Evolutionary conservation across 2,329 filamentous ascomycete genomes (phyloP), one percentile per base, ranked within the genome.

Genomic region (Aspergillus fijiensis): DNA sequence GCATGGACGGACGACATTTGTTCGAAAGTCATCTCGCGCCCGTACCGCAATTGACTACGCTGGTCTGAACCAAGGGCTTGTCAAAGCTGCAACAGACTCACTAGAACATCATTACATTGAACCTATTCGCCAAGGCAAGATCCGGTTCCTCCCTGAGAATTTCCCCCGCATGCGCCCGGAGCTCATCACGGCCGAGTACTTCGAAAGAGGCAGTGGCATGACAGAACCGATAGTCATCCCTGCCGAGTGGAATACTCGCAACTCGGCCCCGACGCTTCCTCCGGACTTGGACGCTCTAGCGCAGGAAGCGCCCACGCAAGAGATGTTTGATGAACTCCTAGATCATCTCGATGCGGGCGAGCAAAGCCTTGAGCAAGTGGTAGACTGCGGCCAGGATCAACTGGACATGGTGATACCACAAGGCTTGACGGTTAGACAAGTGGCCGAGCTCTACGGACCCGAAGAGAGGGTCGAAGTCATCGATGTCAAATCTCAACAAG

Each of bases 391-490:
- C 19, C 86, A 89, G 71, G 87, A 89, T 70, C 80, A 81, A 60
- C 76, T 89, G 25, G 87, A 86, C 65, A 89, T 89, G 87, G 84
- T 89, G 27, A 87, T 89, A 63, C 87, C 87, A 2, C 76, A 84
- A 64, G 82, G 82, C 33, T 76, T 89, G 49, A 89, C 86, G 1
- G 86, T 89, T 31, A 82, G 85, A 31, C 79, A 82, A 55, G 86
- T 89, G 23, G 83, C 84, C 49, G 84, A 89, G 64, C 77, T 89
- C 29, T 87, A 87, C 63, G 87, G 87, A 0, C 81, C 81, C 4
- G 84, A 87, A 49, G 85, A 87, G 68, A 80, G 81, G 49, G 80
- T 89, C 7, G 85, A 88, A 59, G 87, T 89, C 33, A 89, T 89
- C 57, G 86, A 89, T 70, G 87, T 89, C 61, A 88, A 89, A 68